Conservation (phyloP, 768 basidiomycete genomes). For the Porpolomopsis calyptriformis region DNA sequence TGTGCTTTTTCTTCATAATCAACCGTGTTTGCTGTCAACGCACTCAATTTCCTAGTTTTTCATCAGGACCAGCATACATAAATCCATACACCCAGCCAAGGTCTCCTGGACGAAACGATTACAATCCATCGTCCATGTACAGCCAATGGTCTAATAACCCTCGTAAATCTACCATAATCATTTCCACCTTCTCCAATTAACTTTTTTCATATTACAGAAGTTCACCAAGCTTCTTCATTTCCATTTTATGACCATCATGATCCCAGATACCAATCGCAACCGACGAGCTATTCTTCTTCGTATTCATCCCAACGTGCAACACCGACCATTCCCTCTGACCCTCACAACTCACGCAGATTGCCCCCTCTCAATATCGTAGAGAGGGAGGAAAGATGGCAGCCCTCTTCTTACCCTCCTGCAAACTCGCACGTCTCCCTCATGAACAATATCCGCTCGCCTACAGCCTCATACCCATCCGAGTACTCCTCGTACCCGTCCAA, state of each 20-base stretch:
- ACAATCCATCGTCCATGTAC: slow-evolving; percentile 39
- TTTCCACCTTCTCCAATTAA: slow-evolving; percentile 4
- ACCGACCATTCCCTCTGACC: slow-evolving; percentile 37
- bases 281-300: slow-evolving; percentile 29
- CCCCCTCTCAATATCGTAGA: slow-evolving; percentile 37
- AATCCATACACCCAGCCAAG: slow-evolving; percentile 56
- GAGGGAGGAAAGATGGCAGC: slow-evolving; percentile 41
- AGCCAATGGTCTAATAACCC: slow-evolving; percentile 30
- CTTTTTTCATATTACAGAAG: slow-evolving; percentile 7
- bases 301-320: slow-evolving; percentile 37
- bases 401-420: slow-evolving; percentile 26
- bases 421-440: slow-evolving; percentile 13
- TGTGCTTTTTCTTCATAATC: slow-evolving; percentile 40
- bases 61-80: slow-evolving; percentile 51
- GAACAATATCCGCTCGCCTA: slow-evolving; percentile 50
- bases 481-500: slow-evolving; percentile 40
- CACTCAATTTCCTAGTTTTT: slow-evolving; percentile 48
- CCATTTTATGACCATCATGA: slow-evolving; percentile 49
- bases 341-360: slow-evolving; percentile 41
- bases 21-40: slow-evolving; percentile 37
- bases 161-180: slow-evolving; percentile 26
- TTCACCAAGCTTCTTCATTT: slow-evolving; percentile 33
- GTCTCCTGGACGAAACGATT: slow-evolving; percentile 50
- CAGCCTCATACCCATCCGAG: slow-evolving; percentile 47
- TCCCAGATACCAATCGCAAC: slow-evolving; percentile 38